Evolutionary conservation across 2,329 filamentous ascomycete species (phyloP), one percentile per base, ranked within the genome.

Genomic region (Fusarium nygamai): DNA sequence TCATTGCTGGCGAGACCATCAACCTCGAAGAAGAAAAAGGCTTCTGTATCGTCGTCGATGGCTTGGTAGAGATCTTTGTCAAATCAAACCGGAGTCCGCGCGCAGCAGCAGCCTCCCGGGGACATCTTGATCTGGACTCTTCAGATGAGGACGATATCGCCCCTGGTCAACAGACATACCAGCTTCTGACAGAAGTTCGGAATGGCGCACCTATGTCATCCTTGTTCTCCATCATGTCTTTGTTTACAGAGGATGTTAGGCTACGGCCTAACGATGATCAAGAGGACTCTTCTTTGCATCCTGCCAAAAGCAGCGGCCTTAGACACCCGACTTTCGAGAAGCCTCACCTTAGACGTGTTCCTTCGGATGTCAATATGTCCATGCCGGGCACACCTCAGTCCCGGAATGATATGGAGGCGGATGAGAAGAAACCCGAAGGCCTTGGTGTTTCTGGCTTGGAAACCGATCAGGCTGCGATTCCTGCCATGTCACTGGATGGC

Each of bases 151-250:
- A 94, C n/a, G 92, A 92, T 34, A 85, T 87, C 38, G 83, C 88
- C 10, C 89, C 90, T 41, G 89, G 88, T 13, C 91, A 94, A 64
- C 95, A 98, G 80, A 94, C 93, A 38, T 99, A 99, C 79, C 96
- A 98, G 81, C 88, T 99, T 44, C 87, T 99, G 61, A 99, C 96
- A 0, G 97, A 99, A 83, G 96, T 99, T 61, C 97, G 96, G 79
- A 99, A 99, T 78, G 96, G 96, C 20, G 95, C 96, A 3, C 96
- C 97, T 3, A 98, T 99, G 96, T 99, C 96, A 10, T 99, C 96
- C 0, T 84, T 99, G 5, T 99, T 99, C 82, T 98, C 96, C 2
- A 98, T 99, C 75, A 91, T 99, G 83, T 97, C 96, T 5, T 86
- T 99, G 1, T 99, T 99, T 80, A 99, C 96, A 7, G 96, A 99